These are phyloP conservation scores for Phytophthora colocasiae DNA, from an alignment of 352 stramenopile species.

Conservation along the genomic window DNA sequence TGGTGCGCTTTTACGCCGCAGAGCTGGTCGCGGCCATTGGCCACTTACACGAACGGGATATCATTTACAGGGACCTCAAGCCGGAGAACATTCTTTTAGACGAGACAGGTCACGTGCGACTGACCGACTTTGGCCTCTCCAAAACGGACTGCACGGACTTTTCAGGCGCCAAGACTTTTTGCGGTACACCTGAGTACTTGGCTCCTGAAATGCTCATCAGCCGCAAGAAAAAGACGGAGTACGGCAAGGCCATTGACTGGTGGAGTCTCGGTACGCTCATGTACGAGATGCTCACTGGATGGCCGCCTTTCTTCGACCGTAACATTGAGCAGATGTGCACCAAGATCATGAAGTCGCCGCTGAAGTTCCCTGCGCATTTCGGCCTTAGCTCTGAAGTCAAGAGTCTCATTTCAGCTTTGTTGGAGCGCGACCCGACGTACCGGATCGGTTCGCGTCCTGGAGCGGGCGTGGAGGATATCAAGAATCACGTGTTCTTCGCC, in stretches of 20 bases:
- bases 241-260: constrained; percentile 94
- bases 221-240: constrained; percentile 89
- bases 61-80: constrained; percentile 95
- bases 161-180: constrained; percentile 87
- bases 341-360: constrained; percentile 90
- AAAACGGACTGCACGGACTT: constrained; percentile 89
- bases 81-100: constrained; percentile 96
- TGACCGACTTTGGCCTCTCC: constrained; percentile 95
- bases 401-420: constrained; percentile 76
- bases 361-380: constrained; percentile 90
- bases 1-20: constrained; percentile 93
- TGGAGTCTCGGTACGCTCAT: constrained; percentile 94
- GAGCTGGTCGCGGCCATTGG: constrained; percentile 93
- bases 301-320: constrained; percentile 93
- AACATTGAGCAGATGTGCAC: constrained; percentile 93
- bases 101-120: constrained; percentile 88
- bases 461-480: constrained; percentile 75
- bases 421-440: constrained; percentile 78
- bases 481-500: constrained; percentile 83
- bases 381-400: constrained; percentile 77
- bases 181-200: constrained; percentile 89
- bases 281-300: constrained; percentile 96
- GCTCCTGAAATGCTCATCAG: constrained; percentile 92
- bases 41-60: constrained; percentile 92
- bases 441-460: constrained; percentile 75